These are phyloP conservation scores for Curvularia spicifera DNA, from an alignment of 2,329 filamentous ascomycete species.

Conservation along the genomic window DNA sequence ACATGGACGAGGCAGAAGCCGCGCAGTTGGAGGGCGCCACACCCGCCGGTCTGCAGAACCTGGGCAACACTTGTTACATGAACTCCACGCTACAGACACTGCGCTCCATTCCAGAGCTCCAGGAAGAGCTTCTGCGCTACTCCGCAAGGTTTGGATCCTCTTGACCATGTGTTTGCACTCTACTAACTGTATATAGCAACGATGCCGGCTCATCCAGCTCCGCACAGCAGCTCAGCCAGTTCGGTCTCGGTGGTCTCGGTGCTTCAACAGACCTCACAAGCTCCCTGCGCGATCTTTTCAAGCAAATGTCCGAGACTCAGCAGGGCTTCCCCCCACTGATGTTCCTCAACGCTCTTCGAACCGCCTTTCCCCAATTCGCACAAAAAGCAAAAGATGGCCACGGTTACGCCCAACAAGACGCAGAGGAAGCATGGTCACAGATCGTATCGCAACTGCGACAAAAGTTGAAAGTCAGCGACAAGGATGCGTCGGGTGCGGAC, in stretches of 20 bases:
- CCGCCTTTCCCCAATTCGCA: slow-evolving; percentile 88
- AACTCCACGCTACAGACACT: slow-evolving; percentile 97
- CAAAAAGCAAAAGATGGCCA: slow-evolving; percentile 82
- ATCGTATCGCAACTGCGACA: slow-evolving; percentile 83
- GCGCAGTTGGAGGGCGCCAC: slow-evolving; percentile 83
- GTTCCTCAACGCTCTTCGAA: slow-evolving; percentile 81
- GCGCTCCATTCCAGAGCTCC: slow-evolving; percentile 86
- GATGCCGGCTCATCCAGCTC: slow-evolving; percentile 41
- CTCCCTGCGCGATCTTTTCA: slow-evolving; percentile 82
- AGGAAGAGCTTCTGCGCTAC: slow-evolving; percentile 75
- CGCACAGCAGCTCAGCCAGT: slow-evolving; percentile 51
- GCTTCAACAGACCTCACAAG: slow-evolving; percentile 73
- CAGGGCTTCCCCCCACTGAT: slow-evolving; percentile 81
- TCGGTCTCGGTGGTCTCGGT: slow-evolving; percentile 65
- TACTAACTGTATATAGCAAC: slow-evolving; percentile 33
- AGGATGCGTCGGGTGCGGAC: slow-evolving; percentile 45
- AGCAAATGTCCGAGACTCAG: slow-evolving; percentile 87
- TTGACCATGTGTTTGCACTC: neutral
- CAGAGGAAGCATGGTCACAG: slow-evolving; percentile 97
- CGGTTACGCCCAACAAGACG: slow-evolving; percentile 96
- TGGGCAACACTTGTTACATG: slow-evolving; percentile 98
- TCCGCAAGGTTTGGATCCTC: slow-evolving; percentile 46
- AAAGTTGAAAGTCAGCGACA: slow-evolving; percentile 72
- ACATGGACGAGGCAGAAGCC: slow-evolving; percentile 94
- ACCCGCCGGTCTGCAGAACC: slow-evolving; percentile 86